Conservation (phyloP, 208 protist genomes). For the Wallacemonas sp. region DNA sequence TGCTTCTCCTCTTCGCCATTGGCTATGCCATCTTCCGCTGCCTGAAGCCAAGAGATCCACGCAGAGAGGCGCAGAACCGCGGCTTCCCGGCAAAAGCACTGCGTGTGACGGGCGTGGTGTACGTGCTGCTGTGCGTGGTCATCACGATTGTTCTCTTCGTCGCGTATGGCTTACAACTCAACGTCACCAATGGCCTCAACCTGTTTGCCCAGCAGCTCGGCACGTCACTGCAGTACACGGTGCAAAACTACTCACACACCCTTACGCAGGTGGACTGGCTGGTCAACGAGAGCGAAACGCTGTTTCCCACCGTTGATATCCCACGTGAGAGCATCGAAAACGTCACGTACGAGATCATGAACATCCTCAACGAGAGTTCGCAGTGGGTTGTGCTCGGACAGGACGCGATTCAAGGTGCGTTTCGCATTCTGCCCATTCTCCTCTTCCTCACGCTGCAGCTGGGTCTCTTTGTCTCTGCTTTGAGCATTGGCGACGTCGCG, state of each 20-base stretch:
- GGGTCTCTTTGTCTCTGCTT: slow-evolving; percentile 25
- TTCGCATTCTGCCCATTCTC: slow-evolving; percentile 30
- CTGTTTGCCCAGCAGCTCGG: slow-evolving; percentile 22
- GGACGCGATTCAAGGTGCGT: slow-evolving; percentile 36
- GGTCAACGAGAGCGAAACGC: slow-evolving; percentile 15
- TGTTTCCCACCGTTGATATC: slow-evolving; percentile 27
- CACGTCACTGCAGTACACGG: slow-evolving; percentile 14
- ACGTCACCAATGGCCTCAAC: slow-evolving; percentile 31
- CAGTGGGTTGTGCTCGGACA: slow-evolving; percentile 30
- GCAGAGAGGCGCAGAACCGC: slow-evolving; percentile 18
- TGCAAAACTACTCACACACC: slow-evolving; percentile 19
- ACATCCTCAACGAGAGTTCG: slow-evolving; percentile 18
- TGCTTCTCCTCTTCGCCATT: slow-evolving; percentile 21
- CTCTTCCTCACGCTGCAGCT: slow-evolving; percentile 35
- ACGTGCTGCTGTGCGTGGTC: slow-evolving; percentile 11
- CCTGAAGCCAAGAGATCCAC: slow-evolving; percentile 10
- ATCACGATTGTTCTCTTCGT: slow-evolving; percentile 32
- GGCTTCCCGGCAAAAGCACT: not conserved
- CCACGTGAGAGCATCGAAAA: slow-evolving; percentile 15
- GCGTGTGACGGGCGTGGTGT: not conserved
- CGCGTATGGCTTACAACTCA: slow-evolving; percentile 30
- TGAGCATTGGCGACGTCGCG: slow-evolving; percentile 24
- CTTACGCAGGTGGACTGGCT: slow-evolving; percentile 26
- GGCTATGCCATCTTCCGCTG: slow-evolving; percentile 21
- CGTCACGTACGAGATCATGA: slow-evolving; percentile 5